Evolutionary conservation across 352 stramenopile species (phyloP).

Genomic region (Phytophthora pseudosyringae): DNA sequence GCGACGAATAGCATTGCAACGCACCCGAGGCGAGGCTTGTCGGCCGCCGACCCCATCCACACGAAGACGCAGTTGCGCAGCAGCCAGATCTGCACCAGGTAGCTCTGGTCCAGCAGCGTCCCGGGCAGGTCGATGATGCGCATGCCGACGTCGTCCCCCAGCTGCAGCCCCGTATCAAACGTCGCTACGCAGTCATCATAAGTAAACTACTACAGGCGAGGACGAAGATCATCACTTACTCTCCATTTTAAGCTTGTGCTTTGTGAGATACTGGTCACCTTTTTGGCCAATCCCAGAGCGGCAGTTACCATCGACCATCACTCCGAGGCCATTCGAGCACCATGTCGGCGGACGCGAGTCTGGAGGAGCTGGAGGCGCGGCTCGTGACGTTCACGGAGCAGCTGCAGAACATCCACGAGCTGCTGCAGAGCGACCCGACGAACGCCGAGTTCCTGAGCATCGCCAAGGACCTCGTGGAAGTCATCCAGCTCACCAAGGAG

Average conservation of each 20-base stretch:
- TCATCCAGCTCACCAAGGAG: constrained; percentile 87
- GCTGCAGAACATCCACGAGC: constrained; percentile 82
- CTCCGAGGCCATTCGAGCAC: not conserved
- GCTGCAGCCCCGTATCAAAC: constrained; percentile 12
- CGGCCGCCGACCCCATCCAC: constrained; percentile 68
- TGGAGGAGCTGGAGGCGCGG: constrained; percentile 79
- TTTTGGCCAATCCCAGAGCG: not conserved
- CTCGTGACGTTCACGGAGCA: constrained; percentile 83
- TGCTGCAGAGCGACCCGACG: constrained; percentile 71
- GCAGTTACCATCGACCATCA: no score
- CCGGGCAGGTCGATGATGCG: constrained; percentile 63
- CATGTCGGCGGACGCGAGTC: constrained; percentile 48
- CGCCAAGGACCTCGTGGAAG: constrained; percentile 80
- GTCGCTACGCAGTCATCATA: constrained; percentile 3
- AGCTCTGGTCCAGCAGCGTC: constrained; percentile 71
- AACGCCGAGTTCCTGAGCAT: constrained; percentile 82
- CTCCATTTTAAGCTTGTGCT: no score
- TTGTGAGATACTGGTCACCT: not conserved
- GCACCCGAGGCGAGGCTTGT: constrained; percentile 44
- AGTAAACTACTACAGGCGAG: no score
- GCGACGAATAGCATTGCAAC: not conserved
- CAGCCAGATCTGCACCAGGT: constrained; percentile 77
- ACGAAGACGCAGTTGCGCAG: constrained; percentile 73
- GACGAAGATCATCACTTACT: no score
- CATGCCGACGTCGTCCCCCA: constrained; percentile 25